Evolutionary conservation across 305 asterid genomes (phyloP).

Genomic region (Solanum hybrid): DNA sequence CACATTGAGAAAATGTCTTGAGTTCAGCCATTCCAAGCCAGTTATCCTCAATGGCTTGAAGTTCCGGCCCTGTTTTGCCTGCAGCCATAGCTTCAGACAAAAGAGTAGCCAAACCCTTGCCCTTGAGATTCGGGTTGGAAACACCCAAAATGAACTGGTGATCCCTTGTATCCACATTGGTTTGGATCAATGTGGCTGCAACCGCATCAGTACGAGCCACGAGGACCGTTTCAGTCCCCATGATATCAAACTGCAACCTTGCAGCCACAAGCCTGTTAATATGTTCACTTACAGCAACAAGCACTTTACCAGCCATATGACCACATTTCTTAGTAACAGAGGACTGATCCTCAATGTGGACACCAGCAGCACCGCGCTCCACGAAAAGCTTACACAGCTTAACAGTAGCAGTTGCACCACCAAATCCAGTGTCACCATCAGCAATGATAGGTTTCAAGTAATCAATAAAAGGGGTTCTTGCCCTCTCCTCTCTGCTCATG

Average conservation of each 20-base stretch:
- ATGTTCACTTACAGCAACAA: conserved; percentile 81
- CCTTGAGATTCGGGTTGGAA: conserved; percentile 56
- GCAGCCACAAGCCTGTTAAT: conserved; percentile 95
- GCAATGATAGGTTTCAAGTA: conserved; percentile 92
- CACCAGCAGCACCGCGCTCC: conserved; percentile 98
- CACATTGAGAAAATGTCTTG: conserved; percentile 72
- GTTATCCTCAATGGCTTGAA: conserved; percentile 73
- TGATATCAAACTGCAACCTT: conserved; percentile 80
- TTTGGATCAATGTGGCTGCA: conserved; percentile 81
- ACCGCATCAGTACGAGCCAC: conserved; percentile 92
- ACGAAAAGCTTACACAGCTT: conserved; percentile 91
- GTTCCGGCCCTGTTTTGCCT: conserved; percentile 72
- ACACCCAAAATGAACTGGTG: conserved; percentile 84
- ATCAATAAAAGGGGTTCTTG: conserved; percentile 58
- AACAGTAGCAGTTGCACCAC: conserved; percentile 93
- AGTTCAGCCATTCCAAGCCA: conserved; percentile 66
- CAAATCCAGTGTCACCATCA: conserved; percentile 96
- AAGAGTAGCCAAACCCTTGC: conserved; percentile 60
- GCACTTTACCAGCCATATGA: conserved; percentile 96
- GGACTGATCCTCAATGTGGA: conserved; percentile 96
- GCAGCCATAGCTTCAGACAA: conserved; percentile 71
- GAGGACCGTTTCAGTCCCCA: conserved; percentile 89
- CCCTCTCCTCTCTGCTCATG: conserved; percentile 75
- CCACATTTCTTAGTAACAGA: conserved; percentile 91
- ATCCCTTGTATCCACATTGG: conserved; percentile 79